phyloP scores from a whole-genome alignment of 2,329 filamentous ascomycete genomes.

The Pseudocercospora fuligena region DNA sequence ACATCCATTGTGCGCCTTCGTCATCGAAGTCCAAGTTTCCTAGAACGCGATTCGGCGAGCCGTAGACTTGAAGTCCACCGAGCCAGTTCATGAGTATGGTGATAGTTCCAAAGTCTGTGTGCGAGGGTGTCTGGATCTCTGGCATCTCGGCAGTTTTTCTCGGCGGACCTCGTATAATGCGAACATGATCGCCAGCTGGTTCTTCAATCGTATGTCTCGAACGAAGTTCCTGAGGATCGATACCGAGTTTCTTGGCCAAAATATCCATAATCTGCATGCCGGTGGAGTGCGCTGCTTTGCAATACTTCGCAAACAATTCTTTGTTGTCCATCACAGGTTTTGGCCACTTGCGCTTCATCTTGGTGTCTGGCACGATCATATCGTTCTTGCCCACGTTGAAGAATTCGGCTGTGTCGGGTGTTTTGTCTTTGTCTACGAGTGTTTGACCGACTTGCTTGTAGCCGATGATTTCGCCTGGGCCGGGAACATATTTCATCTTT shows the following conservation, averaged over 20 bases:
- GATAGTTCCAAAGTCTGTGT: conserved; percentile 62
- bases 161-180: conserved; percentile 58
- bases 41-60: conserved; percentile 26
- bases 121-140: conserved; percentile 45
- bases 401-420: conserved; percentile 60
- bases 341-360: conserved; percentile 38
- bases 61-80: conserved; percentile 58
- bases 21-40: conserved; percentile 29
- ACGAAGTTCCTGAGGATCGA: conserved; percentile 49
- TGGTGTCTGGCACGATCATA: conserved; percentile 48
- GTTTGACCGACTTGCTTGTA: conserved; percentile 50
- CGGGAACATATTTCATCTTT: conserved; percentile 53
- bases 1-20: conserved; percentile 52
- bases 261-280: conserved; percentile 53
- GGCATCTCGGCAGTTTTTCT: conserved; percentile 44
- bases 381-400: conserved; percentile 63
- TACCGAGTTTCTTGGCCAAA: conserved; percentile 51
- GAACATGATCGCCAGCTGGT: conserved; percentile 56
- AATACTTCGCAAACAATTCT: conserved; percentile 50
- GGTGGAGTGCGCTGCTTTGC: conserved; percentile 51
- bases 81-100: conserved; percentile 63
- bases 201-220: conserved; percentile 51
- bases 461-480: conserved; percentile 46
- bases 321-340: conserved; percentile 34
- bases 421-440: conserved; percentile 55